Base-by-base conservation (phyloP, 306 rosid species). In the Fragaria vesca region DNA sequence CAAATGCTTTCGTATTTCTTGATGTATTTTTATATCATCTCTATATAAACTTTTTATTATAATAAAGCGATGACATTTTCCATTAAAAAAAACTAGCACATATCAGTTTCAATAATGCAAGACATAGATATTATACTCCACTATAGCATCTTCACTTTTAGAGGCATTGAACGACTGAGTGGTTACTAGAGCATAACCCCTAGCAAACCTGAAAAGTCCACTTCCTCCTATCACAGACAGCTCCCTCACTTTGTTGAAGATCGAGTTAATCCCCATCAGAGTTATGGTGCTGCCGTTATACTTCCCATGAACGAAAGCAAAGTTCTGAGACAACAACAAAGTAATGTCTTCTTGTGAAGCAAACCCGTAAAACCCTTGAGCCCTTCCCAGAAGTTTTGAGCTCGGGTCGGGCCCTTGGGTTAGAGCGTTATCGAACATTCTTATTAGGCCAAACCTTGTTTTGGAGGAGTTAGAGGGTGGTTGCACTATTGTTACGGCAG, bases 211-310 rank as follows among this genome's bases (percentile, higher is more conserved):
- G 77, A 93, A 93, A 52, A 81, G 78, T 0, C 98, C 95, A 69
- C 94, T 91, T 1, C 97, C 97, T 17, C 94, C 97, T 24, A 91
- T 82, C 73, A 89, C 93, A 6, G 93, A 91, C 94, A 93, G 81
- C 77, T 93, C 97, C 63, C 98, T 91, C 21, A 77, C 82, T 58
- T 80, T 84, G 12, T 80, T 15, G 72, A 80, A 70, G 11, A 89
- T 52, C 2, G 83, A 78, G 65, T 93, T 91, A 76, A 93, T 81
- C 4, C 98, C 93, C 38, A 91, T 67, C 16, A 91, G 65, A 0
- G 93, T 87, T 62, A 91, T 50, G 21, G 86, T 85, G 78, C 98
- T 93, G 0, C 94, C 94, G 28, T 86, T 89, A 46, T 88, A 89
- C 50, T 93, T 87, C 34, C 95, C 97, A 48, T 86, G 78, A 3